Evolutionary conservation across 352 stramenopile genomes (phyloP).

Genomic region (Pythium plurisporium): DNA sequence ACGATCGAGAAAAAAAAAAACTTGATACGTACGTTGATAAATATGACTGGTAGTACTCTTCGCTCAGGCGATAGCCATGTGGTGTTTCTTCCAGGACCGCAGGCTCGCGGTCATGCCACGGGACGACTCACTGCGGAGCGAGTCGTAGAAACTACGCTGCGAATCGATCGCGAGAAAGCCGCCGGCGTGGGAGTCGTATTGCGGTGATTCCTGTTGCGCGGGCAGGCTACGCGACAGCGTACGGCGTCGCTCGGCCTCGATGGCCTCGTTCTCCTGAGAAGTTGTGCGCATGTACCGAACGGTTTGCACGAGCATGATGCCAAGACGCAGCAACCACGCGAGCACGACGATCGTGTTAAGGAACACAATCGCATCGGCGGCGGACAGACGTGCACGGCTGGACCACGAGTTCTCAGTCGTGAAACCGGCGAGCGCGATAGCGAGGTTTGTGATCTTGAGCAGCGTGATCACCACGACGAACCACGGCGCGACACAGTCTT

Average conservation of each 20-base stretch:
- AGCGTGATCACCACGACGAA: constrained; percentile 15
- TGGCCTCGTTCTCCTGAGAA: neutral
- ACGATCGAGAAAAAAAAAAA: too few relatives aligned
- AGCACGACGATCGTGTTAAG: constrained; percentile 20
- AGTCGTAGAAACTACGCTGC: neutral
- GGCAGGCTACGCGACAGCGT: neutral
- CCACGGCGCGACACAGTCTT: constrained; percentile 10
- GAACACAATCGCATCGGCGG: constrained; percentile 14
- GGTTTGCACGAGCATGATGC: constrained; percentile 4
- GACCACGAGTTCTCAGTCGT: neutral
- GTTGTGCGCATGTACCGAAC: neutral
- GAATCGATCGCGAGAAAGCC: constrained; percentile 1
- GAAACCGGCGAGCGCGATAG: constrained; percentile 9
- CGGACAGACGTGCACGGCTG: neutral
- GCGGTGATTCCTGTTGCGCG: neutral
- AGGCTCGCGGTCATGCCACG: constrained; percentile 6
- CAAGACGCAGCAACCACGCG: constrained; percentile 13
- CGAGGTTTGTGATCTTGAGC: constrained; percentile 19
- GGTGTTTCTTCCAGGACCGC: neutral
- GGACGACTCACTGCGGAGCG: neutral
- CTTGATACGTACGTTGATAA: too few relatives aligned
- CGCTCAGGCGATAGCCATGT: neutral
- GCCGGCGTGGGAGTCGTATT: neutral
- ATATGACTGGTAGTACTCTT: too few relatives aligned
- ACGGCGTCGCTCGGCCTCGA: neutral